Evolutionary conservation across 208 protist genomes (phyloP), one percentile per base, ranked within the genome.

Genomic region (Leishmania lainsoni): DNA sequence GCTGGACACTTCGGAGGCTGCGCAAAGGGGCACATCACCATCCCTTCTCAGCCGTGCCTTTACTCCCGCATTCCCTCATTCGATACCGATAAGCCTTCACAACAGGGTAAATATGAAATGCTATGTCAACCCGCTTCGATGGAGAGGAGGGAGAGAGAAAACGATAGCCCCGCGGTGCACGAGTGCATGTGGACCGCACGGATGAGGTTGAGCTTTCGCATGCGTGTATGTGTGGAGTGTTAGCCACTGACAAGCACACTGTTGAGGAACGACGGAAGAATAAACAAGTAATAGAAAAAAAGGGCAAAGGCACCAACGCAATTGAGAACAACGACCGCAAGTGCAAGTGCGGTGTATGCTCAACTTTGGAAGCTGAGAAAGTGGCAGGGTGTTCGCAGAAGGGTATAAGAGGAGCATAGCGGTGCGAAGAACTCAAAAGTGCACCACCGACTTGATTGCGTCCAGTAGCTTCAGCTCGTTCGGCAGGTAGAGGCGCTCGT

Each of bases 401-500:
- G 2, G 22, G 16, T 71, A 71, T 22, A 20, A 42, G 52, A 76
- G 29, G n/a, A 51, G 51, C 12, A 61, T 29, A 9, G 74, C 10
- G 56, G 14, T 20, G 17, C 12, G 2, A 5, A 17, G 9, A 8
- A n/a, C 42, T 74, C 90, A 95, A 68, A 88, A 95, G 8, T 76
- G 70, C 20, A 90, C 82, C 14, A 90, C 75, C 4, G 85, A 81
- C 80, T 91, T 90, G 61, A 93, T 91, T 17, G 92, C 92, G 35
- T 95, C 92, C 61, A 92, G 83, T 48, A 96, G 81, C 85, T 99
- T 99, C 54, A 94, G 66, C 81, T 97, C 96, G 80, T 99, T 98
- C 9, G 99, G 99, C 26, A 99, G 77, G 83, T 99, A 99, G 56
- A 99, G 89, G 65, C 92, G 86, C 89, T 99, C 98, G 83, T 99